A percentile compares a stretch with the other conserved stretches of the same genome.
phyloP scores from a whole-genome alignment of 306 rosid genomes.

The Lupinus albus region DNA sequence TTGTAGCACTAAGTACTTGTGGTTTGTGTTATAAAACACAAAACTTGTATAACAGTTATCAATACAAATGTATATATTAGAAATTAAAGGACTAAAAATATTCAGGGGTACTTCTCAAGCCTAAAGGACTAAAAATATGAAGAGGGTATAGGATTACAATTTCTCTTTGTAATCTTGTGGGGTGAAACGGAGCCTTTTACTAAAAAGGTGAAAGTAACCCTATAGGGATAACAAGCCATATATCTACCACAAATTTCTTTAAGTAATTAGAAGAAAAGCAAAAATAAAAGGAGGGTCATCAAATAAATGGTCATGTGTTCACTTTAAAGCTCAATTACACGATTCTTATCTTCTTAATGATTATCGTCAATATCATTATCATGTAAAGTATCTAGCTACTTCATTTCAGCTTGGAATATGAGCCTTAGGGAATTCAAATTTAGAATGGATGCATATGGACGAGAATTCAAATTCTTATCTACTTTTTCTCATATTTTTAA shows the following conservation, averaged over 20 bases:
- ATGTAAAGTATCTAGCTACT: neutral
- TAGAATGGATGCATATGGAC: neutral
- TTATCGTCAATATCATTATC: neutral
- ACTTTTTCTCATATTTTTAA: too few species aligned
- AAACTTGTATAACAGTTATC: too few species aligned
- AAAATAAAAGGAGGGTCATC: neutral
- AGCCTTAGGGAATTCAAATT: neutral
- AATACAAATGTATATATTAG: too few species aligned
- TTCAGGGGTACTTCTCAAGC: too few species aligned
- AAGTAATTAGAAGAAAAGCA: slow-evolving; percentile 23
- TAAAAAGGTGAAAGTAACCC: slow-evolving; percentile 34
- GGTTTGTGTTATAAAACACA: too few species aligned
- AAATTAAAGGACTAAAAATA: too few species aligned
- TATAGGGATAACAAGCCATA: slow-evolving; percentile 14
- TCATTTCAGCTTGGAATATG: neutral
- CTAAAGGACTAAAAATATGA: neutral
- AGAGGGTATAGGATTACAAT: slow-evolving; percentile 1
- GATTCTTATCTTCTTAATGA: slow-evolving; percentile 16
- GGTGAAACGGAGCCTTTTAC: slow-evolving; percentile 14
- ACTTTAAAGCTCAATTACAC: neutral
- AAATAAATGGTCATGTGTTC: too few species aligned
- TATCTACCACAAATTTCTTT: slow-evolving; percentile 22
- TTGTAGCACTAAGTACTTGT: too few species aligned
- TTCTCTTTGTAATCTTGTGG: slow-evolving; percentile 2
- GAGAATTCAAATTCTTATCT: too few species aligned